Percentiles rank a stretch among this genome's conserved stretches.
Conservation (phyloP, 2,329 filamentous ascomycete genomes). For the Eutypella sp. region DNA sequence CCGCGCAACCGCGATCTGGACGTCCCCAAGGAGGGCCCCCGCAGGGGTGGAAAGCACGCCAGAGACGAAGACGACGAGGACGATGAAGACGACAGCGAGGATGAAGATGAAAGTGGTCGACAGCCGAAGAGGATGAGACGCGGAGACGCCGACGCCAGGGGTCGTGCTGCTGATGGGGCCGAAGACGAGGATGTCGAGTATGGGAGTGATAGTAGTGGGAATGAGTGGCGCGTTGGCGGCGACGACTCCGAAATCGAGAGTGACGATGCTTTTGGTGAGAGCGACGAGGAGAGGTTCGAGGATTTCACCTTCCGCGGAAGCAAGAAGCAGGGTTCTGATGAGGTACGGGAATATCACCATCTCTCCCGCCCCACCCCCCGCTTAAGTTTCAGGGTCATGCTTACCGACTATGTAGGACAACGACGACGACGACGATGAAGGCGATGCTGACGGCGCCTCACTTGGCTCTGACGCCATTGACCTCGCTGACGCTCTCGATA, state of each 20-base stretch:
- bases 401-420: conserved; percentile 35
- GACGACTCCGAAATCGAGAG: conserved; percentile 62
- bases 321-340: conserved; percentile 37
- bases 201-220: conserved; percentile 79
- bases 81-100: conserved; percentile 55
- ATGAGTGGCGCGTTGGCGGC: conserved; percentile 76
- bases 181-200: conserved; percentile 60
- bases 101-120: conserved; percentile 57
- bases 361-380: conserved; percentile 21
- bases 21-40: conserved; percentile 27
- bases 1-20: conserved; percentile 49
- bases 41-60: conserved; percentile 34
- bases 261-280: conserved; percentile 81
- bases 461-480: conserved; percentile 57
- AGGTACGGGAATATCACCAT: conserved; percentile 35
- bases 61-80: conserved; percentile 42
- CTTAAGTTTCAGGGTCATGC: conserved; percentile 2
- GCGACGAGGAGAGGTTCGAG: conserved; percentile 80
- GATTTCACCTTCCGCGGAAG: conserved; percentile 58
- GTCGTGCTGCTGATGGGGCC: conserved; percentile 14
- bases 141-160: conserved; percentile 35
- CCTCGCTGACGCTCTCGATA: conserved; percentile 50
- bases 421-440: conserved; percentile 58
- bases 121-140: conserved; percentile 35
- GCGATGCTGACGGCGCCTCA: conserved; percentile 53